phyloP scores from a whole-genome alignment of 2,329 filamentous ascomycete genomes.

The Leptographium wingfieldii region DNA sequence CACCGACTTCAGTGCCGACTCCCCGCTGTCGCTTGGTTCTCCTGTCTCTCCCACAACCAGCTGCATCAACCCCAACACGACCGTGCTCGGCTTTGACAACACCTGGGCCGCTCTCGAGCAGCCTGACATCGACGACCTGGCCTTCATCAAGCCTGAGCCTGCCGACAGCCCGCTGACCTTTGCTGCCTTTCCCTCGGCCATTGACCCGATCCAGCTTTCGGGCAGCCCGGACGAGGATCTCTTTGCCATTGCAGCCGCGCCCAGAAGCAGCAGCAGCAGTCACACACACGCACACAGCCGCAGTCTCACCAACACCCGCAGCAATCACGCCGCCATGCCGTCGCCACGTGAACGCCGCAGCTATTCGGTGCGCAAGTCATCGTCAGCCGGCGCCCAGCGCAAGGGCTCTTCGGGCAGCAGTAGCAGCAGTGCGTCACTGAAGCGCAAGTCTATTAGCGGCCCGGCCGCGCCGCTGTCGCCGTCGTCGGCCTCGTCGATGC shows the following conservation, averaged over 20 bases:
- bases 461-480: conserved; percentile 11
- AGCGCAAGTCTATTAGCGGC: conserved; percentile 19
- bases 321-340: neutral
- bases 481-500: conserved; percentile 4
- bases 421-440: conserved; percentile 13
- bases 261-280: neutral
- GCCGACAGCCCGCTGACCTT: conserved; percentile 18
- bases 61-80: conserved; percentile 7
- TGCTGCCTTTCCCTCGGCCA: conserved; percentile 16
- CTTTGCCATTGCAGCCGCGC: neutral
- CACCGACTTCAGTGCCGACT: conserved; percentile 23
- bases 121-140: conserved; percentile 14
- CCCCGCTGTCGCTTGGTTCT: conserved; percentile 22
- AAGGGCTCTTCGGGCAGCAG: conserved; percentile 4
- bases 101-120: conserved; percentile 19
- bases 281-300: neutral
- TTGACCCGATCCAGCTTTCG: conserved; percentile 23
- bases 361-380: conserved; percentile 15
- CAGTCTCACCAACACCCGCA: neutral
- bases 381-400: neutral
- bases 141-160: conserved; percentile 20
- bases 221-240: conserved; percentile 1
- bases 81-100: conserved; percentile 15
- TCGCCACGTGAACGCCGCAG: conserved; percentile 10
- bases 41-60: conserved; percentile 19